Base-by-base conservation (phyloP, 371 early-diverging fungal genomes). In the Cokeromyces recurvatus region DNA sequence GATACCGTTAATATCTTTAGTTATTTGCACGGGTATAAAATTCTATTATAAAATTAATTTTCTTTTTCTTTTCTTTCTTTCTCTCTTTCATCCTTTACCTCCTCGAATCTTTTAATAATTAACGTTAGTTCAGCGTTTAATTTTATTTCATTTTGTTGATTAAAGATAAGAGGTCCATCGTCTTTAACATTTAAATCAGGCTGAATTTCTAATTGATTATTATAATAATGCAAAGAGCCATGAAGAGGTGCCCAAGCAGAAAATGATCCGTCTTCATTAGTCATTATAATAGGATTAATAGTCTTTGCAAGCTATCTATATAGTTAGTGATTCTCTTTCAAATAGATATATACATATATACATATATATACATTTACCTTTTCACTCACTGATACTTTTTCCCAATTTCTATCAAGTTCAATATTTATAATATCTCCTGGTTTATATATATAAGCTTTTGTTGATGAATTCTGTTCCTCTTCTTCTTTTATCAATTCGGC, bases 381-480 rank as follows among this genome's bases (percentile, higher is more conserved):
- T 57, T 65, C 66, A 14, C 60, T 55, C 14, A 68, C 54, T 10
- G 62, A 46, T 4, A 68, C 46, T 12, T 31, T 47, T 44, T 64
- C 69, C 69, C 66, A 64, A 43, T 58, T 48, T 38, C 59, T 48
- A 21, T 59, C 45, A 11, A 68, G 19, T 19, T 59, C 62, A 44
- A 68, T 53, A 19, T 29, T 31, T 3, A 68, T 37, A 2, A 65
- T 47, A 5, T 67, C 60, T 15, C 69, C 69, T 12, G 48, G 41
- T 20, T 52, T 38, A 31, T 62, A 61, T 7, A 59, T 43, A 22
- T 59, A 48, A 14, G 57, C 44, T 10, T 53, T 17, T n/a, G n/a
- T n/a, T n/a, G n/a, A n/a, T 4, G 48, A 51, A 17, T 43, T 43
- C 32, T 54, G 34, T 16, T 17, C 7, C 43, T 46, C 29, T 21